These are phyloP conservation scores for Fusarium agapanthi DNA, from an alignment of 2,329 filamentous ascomycete species.

Conservation along the genomic window DNA sequence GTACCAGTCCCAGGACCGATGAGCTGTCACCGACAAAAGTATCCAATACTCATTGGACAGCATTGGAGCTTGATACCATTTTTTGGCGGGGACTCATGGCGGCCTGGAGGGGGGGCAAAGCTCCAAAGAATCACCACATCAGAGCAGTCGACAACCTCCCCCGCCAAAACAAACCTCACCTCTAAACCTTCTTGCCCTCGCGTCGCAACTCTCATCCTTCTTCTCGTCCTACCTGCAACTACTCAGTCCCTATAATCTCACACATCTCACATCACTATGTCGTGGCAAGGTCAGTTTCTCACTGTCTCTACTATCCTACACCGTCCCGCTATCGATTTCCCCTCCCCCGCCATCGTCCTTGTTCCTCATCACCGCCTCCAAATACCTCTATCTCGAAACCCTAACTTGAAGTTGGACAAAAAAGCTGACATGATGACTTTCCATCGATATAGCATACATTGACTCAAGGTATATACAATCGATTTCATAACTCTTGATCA, in stretches of 20 bases:
- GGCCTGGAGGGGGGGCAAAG: slow-evolving; percentile 37
- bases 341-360: slow-evolving; percentile 29
- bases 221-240: slow-evolving; percentile 3
- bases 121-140: slow-evolving; percentile 37
- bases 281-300: slow-evolving; percentile 73
- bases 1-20: slow-evolving; percentile 8
- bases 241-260: slow-evolving; percentile 11
- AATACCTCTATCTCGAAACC: slow-evolving; percentile 41
- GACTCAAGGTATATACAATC: slow-evolving; percentile 56
- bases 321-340: slow-evolving; percentile 4
- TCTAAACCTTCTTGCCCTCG: slow-evolving; percentile 35
- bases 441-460: slow-evolving; percentile 55
- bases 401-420: background rate
- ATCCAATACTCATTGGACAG: slow-evolving; percentile 28
- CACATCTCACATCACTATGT: slow-evolving; percentile 61
- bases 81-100: slow-evolving; percentile 34
- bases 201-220: slow-evolving; percentile 22
- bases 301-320: background rate
- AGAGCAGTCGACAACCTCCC: slow-evolving; percentile 30
- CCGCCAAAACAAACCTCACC: slow-evolving; percentile 30
- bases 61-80: slow-evolving; percentile 19
- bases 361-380: slow-evolving; percentile 36
- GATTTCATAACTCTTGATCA: background rate
- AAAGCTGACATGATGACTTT: slow-evolving; percentile 25
- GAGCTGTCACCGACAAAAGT: slow-evolving; percentile 7